A percentile compares a stretch with the other conserved stretches of the same genome.
Conservation (phyloP, 352 stramenopile species). For the Pythium insidiosum region DNA sequence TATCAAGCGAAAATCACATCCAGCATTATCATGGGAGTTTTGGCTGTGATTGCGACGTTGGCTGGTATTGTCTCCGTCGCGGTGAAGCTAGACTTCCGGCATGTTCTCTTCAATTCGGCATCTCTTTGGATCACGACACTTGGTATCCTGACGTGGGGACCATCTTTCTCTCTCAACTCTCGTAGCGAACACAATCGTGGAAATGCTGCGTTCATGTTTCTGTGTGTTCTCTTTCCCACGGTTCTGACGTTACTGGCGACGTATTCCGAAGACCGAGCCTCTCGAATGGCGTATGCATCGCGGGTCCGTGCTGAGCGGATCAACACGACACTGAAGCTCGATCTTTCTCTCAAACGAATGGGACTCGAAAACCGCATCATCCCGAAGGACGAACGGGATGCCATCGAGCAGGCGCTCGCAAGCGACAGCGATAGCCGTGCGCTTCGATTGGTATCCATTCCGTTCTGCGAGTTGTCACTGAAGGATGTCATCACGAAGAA, state of each 20-base stretch:
- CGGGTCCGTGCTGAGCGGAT: constrained; percentile 71
- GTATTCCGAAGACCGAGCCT: constrained; percentile 67
- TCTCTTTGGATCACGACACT: constrained; percentile 56
- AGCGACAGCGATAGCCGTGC: constrained; percentile 39
- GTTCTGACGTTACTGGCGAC: constrained; percentile 59
- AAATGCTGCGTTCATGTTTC: constrained; percentile 50
- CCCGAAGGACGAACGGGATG: constrained; percentile 44
- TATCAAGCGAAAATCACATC: constrained; percentile 58
- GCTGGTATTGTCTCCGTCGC: constrained; percentile 60
- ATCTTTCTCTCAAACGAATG: constrained; percentile 64
- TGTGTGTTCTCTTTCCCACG: constrained; percentile 56
- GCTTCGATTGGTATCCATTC: constrained; percentile 64
- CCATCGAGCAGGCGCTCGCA: constrained; percentile 44
- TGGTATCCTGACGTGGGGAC: constrained; percentile 27
- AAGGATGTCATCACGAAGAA: constrained; percentile 72
- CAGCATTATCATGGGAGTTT: constrained; percentile 51
- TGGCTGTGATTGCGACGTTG: constrained; percentile 47
- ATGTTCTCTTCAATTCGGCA: constrained; percentile 47
- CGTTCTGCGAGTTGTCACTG: constrained; percentile 63
- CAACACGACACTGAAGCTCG: constrained; percentile 76
- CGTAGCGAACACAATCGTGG: constrained; percentile 26
- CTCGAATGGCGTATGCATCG: constrained; percentile 59
- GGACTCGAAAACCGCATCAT: constrained; percentile 61
- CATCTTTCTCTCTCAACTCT: constrained; percentile 45
- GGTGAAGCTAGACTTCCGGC: constrained; percentile 73